Percentiles rank a stretch among this genome's conserved stretches.
phyloP scores from a whole-genome alignment of 768 basidiomycete genomes.

The Termitomyces sp. region DNA sequence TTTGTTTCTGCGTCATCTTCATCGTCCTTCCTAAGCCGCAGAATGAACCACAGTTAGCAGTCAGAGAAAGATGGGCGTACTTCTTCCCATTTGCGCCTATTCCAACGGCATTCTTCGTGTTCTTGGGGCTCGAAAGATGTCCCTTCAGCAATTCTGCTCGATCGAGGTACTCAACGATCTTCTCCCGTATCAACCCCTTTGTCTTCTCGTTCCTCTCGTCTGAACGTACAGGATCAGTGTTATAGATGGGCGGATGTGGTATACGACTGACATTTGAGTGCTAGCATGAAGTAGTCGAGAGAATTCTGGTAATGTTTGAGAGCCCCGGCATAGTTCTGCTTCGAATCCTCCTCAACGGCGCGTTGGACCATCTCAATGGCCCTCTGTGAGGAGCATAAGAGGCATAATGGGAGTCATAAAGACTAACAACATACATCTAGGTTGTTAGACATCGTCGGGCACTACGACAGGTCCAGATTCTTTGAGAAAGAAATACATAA shows the following conservation, averaged over 20 bases:
- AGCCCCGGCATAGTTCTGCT: slow-evolving; percentile 91
- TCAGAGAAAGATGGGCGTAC: slow-evolving; percentile 23
- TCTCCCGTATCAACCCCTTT: slow-evolving; percentile 77
- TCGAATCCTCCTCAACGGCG: slow-evolving; percentile 90
- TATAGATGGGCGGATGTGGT: background rate
- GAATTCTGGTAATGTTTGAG: slow-evolving; percentile 95
- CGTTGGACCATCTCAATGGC: slow-evolving; percentile 91
- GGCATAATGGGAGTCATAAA: background rate
- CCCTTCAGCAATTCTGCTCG: slow-evolving; percentile 91
- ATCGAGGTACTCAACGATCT: slow-evolving; percentile 88
- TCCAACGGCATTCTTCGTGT: slow-evolving; percentile 43
- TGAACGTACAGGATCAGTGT: slow-evolving; percentile 21
- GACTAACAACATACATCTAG: slow-evolving; percentile 39
- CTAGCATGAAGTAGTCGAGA: slow-evolving; percentile 98
- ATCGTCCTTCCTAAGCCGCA: slow-evolving; percentile 33
- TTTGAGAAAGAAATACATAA: background rate
- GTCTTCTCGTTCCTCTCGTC: slow-evolving; percentile 96
- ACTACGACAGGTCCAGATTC: background rate
- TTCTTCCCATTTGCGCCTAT: slow-evolving; percentile 42
- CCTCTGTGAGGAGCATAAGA: slow-evolving; percentile 22
- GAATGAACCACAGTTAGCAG: background rate
- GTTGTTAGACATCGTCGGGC: slow-evolving; percentile 42
- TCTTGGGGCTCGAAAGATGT: slow-evolving; percentile 74
- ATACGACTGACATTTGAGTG: slow-evolving; percentile 72
- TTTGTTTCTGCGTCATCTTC: slow-evolving; percentile 85